Evolutionary conservation across 1,284 basidiomycete species (phyloP).

Genomic region (Neonothopanus nambi): DNA sequence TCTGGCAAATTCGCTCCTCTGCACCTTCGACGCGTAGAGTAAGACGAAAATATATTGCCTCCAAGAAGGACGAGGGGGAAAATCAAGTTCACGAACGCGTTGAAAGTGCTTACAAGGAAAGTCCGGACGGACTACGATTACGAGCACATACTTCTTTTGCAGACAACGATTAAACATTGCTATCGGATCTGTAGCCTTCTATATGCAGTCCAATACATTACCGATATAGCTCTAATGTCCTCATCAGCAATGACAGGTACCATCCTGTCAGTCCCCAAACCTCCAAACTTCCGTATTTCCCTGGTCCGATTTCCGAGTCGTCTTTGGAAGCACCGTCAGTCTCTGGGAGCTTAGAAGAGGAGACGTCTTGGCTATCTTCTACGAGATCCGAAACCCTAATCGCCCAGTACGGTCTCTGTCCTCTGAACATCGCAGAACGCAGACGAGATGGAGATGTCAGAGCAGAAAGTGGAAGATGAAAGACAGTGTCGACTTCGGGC

Average conservation of each 20-base stretch:
- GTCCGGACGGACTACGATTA: conserved; percentile 8
- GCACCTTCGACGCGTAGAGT: conserved; percentile 22
- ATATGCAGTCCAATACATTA: neutral
- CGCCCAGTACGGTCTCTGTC: conserved; percentile 61
- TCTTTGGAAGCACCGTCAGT: conserved; percentile 16
- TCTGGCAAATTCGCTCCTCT: conserved; percentile 57
- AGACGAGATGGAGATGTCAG: conserved; percentile 49
- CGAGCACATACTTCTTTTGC: conserved; percentile 5
- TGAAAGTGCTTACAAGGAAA: conserved; percentile 2
- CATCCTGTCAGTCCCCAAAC: conserved; percentile 84
- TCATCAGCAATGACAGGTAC: conserved; percentile 69
- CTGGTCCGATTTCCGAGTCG: conserved; percentile 45
- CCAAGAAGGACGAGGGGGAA: conserved; percentile 38
- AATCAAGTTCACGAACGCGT: conserved; percentile 5
- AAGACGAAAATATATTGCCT: conserved; percentile 20
- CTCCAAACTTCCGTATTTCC: conserved; percentile 50
- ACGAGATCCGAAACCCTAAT: conserved; percentile 70
- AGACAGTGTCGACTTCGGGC: conserved; percentile 65
- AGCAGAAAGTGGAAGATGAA: conserved; percentile 66
- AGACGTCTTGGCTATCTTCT: conserved; percentile 21
- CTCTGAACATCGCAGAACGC: conserved; percentile 56
- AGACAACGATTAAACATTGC: neutral
- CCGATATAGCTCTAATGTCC: conserved; percentile 37
- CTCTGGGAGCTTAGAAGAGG: conserved; percentile 12
- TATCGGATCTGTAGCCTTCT: neutral